Percentiles rank a stretch among this genome's conserved stretches.
phyloP scores from a whole-genome alignment of 106 monocot genomes.

The Narthecium ossifragum region DNA sequence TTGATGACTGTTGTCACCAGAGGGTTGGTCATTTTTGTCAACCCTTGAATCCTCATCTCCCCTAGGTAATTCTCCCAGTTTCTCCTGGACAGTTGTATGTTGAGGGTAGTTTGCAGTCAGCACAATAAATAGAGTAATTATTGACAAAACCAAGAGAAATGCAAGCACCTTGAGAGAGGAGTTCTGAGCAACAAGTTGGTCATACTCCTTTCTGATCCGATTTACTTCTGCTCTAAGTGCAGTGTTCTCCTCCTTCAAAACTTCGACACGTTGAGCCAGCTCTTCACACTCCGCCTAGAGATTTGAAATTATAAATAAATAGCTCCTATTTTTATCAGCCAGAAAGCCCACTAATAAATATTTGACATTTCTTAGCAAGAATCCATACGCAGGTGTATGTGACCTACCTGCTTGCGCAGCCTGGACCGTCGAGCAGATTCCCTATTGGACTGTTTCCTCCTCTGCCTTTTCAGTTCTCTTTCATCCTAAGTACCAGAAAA shows the following conservation, averaged over 20 bases:
- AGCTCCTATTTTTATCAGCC: neutral
- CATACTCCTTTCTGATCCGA: conserved; percentile 57
- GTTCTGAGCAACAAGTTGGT: conserved; percentile 50
- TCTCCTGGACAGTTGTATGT: conserved; percentile 32
- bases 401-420: conserved; percentile 63
- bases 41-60: conserved; percentile 26
- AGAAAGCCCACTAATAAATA: no score
- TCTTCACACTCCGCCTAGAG: conserved; percentile 78
- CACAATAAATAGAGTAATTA: neutral
- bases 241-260: conserved; percentile 60
- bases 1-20: conserved; percentile 17
- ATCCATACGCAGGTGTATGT: neutral
- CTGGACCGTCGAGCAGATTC: conserved; percentile 79
- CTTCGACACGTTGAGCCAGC: conserved; percentile 51
- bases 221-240: conserved; percentile 55
- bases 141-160: neutral
- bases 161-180: conserved; percentile 50
- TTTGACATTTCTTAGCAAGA: no score
- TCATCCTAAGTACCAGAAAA: conserved; percentile 40
- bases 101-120: neutral
- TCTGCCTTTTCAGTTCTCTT: conserved; percentile 66
- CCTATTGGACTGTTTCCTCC: conserved; percentile 73
- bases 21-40: conserved; percentile 30
- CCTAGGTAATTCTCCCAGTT: conserved; percentile 29
- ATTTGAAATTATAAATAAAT: neutral